Conservation (phyloP, 371 early-diverging fungal species). For the Rhizopus stolonifer region DNA sequence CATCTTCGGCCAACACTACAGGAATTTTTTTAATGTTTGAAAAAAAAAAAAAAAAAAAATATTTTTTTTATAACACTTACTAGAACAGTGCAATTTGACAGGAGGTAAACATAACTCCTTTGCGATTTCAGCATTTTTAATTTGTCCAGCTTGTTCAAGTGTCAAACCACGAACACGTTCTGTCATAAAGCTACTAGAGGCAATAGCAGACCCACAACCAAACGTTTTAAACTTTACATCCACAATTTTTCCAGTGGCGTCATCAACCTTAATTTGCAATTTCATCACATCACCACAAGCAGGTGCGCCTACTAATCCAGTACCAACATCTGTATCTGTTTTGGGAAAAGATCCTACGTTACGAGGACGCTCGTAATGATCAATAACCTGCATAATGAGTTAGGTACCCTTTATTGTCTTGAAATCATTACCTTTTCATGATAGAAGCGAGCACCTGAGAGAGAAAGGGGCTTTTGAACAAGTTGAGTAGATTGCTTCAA, state of each 20-base stretch:
- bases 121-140: conserved; percentile 98
- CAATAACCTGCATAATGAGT: conserved; percentile 66
- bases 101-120: conserved; percentile 96
- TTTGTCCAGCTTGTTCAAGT: conserved; percentile 86
- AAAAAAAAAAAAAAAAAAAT: background rate
- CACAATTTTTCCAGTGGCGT: conserved; percentile 83
- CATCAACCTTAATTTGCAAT: conserved; percentile 96
- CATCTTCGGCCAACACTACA: conserved; percentile 98
- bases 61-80: conserved; percentile 45
- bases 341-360: conserved; percentile 97
- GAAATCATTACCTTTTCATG: conserved; percentile 65
- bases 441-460: conserved; percentile 56
- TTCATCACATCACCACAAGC: conserved; percentile 99
- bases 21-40: background rate
- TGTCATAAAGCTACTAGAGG: conserved; percentile 91
- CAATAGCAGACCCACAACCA: conserved; percentile 99
- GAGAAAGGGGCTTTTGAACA: conserved; percentile 33
- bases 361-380: conserved; percentile 95
- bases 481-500: conserved; percentile 22
- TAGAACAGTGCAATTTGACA: conserved; percentile 98
- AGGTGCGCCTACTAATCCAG: conserved; percentile 99
- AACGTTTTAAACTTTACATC: conserved; percentile 99
- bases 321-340: conserved; percentile 87
- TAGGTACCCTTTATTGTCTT: background rate
- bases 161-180: conserved; percentile 95